Evolutionary conservation across 441 rosid species (phyloP), one percentile per base, ranked within the genome.

Genomic region (Caryocar brasiliense): DNA sequence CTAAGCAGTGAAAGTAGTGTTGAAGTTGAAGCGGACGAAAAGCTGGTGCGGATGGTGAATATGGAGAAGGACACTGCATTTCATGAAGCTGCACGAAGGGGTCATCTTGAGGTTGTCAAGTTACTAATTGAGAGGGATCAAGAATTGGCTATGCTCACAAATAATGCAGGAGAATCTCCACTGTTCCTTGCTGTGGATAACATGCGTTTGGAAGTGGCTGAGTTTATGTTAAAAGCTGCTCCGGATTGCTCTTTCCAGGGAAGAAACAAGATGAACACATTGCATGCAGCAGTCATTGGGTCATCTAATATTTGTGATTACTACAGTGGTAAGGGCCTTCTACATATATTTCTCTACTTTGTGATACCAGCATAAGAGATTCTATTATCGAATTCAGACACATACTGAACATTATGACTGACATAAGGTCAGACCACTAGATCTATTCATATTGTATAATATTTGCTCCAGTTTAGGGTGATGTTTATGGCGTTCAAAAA

Each of bases 111-210:
- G 14, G 68, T 62, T 12, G 77, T 65, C 18, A 51, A 51, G 54
- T 34, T 23, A 42, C 36, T 75, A 8, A 28, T 71, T 4, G 54
- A 59, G 47, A 53, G 36, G 19, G 80, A 71, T 42, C 27, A 40
- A 2, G 30, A 51, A 32, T 48, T 75, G 55, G 51, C 32, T 28
- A 35, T 34, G 51, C 27, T 42, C 18, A 22, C 18, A 0, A 59
- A 65, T 22, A 47, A 2, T 28, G 52, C 62, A 4, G 50, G 50
- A 1, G 66, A 51, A 22, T 47, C 68, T 26, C 73, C 74, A 11
- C 30, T 71, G 28, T 68, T 52, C 37, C 40, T 68, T 1, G 75
- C 80, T 24, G 48, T 70, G 11, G 77, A 44, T 11, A 63, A 50
- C 50, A 59, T 12, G 35, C 28, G 47, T 11, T 28, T 53, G 3